Evolutionary conservation across 345 rosid genomes (phyloP).

Genomic region (Reutealis trisperma): DNA sequence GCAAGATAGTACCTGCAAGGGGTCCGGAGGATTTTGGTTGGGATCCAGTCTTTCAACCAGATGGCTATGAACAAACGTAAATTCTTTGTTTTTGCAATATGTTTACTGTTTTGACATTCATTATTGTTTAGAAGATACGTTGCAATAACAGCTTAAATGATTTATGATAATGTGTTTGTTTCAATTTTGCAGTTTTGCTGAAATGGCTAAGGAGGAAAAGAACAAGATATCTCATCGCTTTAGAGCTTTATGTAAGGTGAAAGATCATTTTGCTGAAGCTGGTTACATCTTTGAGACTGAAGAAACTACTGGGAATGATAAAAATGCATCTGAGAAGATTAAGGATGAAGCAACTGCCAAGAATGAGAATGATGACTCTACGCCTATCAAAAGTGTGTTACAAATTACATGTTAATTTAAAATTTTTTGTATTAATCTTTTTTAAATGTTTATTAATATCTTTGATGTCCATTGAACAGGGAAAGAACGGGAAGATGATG

Average conservation of each 20-base stretch:
- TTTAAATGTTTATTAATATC: no score
- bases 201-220: slow-evolving; percentile 93
- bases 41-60: slow-evolving; percentile 96
- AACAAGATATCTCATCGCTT: slow-evolving; percentile 90
- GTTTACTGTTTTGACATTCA: not conserved
- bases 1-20: slow-evolving; percentile 80
- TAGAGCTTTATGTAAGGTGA: slow-evolving; percentile 69
- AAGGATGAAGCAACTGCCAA: not conserved
- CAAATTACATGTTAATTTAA: no score
- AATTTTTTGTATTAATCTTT: no score
- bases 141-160: no score
- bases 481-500: no score
- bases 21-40: slow-evolving; percentile 95
- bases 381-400: not conserved
- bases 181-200: slow-evolving; percentile 58
- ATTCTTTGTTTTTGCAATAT: not conserved
- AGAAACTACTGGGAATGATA: not conserved
- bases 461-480: no score
- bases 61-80: slow-evolving; percentile 81
- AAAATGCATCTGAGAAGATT: not conserved
- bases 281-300: slow-evolving; percentile 54
- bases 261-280: slow-evolving; percentile 69
- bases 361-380: not conserved
- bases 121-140: no score
- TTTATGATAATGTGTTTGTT: no score